phyloP scores from a whole-genome alignment of 257 asterid genomes.

The Solanum gracilifrons region DNA sequence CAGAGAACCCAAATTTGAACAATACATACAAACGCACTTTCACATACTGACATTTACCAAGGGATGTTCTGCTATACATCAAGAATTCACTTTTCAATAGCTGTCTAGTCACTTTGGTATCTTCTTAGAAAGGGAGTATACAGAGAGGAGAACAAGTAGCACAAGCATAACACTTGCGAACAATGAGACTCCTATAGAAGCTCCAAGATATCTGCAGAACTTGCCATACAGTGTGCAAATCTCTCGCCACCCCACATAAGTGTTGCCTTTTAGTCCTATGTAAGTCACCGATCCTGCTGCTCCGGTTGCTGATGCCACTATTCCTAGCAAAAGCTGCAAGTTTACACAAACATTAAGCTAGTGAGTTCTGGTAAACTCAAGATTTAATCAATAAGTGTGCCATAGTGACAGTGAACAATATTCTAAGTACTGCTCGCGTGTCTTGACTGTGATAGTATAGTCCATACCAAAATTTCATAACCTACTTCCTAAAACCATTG shows the following conservation, averaged over 20 bases:
- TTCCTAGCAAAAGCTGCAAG: conserved; percentile 65
- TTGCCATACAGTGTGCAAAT: conserved; percentile 35
- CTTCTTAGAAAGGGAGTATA: conserved; percentile 48
- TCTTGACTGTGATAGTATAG: no score
- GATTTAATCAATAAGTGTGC: background rate
- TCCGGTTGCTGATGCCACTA: conserved; percentile 67
- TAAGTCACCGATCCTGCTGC: conserved; percentile 74
- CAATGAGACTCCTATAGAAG: conserved; percentile 45
- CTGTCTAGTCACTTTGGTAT: conserved; percentile 39
- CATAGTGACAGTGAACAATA: background rate
- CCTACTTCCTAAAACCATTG: background rate
- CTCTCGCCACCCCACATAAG: conserved; percentile 43
- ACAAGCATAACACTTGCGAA: conserved; percentile 37
- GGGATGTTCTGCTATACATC: background rate
- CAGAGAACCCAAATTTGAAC: conserved; percentile 5
- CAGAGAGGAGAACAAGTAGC: conserved; percentile 44
- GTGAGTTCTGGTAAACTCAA: background rate
- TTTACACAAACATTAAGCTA: background rate
- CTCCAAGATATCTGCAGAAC: conserved; percentile 58
- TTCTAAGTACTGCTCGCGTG: background rate
- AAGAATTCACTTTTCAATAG: background rate
- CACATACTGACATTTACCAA: background rate
- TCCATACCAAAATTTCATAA: background rate
- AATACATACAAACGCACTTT: background rate
- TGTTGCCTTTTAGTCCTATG: conserved; percentile 61